phyloP scores from a whole-genome alignment of 2,329 filamentous ascomycete species.

The Magnaporthiopsis rhizophila region DNA sequence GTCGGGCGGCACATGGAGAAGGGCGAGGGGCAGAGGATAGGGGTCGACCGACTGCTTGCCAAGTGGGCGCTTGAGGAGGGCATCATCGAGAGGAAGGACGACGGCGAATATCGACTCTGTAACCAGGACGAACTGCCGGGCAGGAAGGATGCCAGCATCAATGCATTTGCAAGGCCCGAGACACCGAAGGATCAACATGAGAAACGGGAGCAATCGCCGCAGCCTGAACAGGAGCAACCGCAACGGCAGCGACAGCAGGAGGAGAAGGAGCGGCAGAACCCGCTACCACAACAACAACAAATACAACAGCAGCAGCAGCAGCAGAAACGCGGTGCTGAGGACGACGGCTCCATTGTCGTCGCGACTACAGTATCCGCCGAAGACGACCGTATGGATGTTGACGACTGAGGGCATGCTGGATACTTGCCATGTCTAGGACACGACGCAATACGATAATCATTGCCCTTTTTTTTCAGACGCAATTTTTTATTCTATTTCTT shows the following conservation, averaged over 20 bases:
- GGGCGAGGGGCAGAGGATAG: slow-evolving; percentile 48
- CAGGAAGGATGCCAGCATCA: slow-evolving; percentile 14
- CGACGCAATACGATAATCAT: not conserved
- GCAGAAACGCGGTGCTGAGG: not conserved
- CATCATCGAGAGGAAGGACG: slow-evolving; percentile 51
- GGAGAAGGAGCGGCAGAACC: not conserved
- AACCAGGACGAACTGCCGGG: slow-evolving; percentile 27
- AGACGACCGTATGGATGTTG: slow-evolving; percentile 5
- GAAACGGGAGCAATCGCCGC: not conserved
- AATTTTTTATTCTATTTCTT: not conserved
- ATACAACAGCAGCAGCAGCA: not conserved
- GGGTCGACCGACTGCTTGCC: slow-evolving; percentile 49
- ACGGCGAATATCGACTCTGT: slow-evolving; percentile 49
- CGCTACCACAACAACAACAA: not conserved
- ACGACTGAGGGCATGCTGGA: slow-evolving; percentile 3
- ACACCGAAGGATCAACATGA: slow-evolving; percentile 2
- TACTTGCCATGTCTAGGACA: not conserved
- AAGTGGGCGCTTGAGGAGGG: slow-evolving; percentile 56
- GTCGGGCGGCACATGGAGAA: slow-evolving; percentile 84
- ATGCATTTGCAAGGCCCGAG: slow-evolving; percentile 10
- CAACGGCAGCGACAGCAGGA: not conserved
- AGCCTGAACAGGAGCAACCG: not conserved
- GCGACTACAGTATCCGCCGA: not conserved
- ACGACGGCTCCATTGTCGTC: slow-evolving; percentile 6
- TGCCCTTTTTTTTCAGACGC: not conserved